Conservation (phyloP, 2,329 filamentous ascomycete genomes). For the Proliferodiscus dingleyae region DNA sequence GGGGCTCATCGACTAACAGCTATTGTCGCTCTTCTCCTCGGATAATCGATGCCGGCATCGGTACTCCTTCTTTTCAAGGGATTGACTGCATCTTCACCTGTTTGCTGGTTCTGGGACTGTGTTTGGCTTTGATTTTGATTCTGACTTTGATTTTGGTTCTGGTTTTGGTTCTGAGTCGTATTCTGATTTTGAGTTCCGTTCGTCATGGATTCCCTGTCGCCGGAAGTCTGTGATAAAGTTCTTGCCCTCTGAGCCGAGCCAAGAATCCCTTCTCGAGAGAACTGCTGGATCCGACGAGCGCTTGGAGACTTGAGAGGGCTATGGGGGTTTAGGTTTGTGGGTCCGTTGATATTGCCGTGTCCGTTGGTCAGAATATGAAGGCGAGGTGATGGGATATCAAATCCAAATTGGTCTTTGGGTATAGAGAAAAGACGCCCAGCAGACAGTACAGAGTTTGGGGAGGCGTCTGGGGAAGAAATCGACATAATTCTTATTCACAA, state of each 20-base stretch:
- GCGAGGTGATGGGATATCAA: conserved; percentile 27
- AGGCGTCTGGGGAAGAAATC: conserved; percentile 28
- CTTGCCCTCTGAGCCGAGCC: conserved; percentile 49
- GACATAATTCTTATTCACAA: conserved; percentile 24
- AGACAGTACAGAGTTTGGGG: conserved; percentile 24
- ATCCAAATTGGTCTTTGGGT: conserved; percentile 28
- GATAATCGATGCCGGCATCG: conserved; percentile 58
- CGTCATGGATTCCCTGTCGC: conserved; percentile 34
- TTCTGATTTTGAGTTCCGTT: conserved; percentile 44
- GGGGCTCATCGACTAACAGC: conserved; percentile 45
- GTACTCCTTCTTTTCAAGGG: conserved; percentile 59
- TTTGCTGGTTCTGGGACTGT: conserved; percentile 35
- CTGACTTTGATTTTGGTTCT: conserved; percentile 38
- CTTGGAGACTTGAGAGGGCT: conserved; percentile 47
- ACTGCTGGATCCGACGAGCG: conserved; percentile 41
- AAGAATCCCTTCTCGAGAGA: conserved; percentile 51
- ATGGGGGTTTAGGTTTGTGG: conserved; percentile 23
- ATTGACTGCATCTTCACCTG: conserved; percentile 49
- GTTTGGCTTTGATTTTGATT: conserved; percentile 38
- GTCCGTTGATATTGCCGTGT: conserved; percentile 15
- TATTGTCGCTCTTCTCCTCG: conserved; percentile 59
- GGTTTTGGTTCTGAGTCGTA: conserved; percentile 38
- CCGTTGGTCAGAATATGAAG: conserved; percentile 23
- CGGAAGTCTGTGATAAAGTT: conserved; percentile 51
- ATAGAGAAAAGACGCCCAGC: conserved; percentile 27